phyloP scores from a whole-genome alignment of 73 alveolate species.

The Stentor coeruleus region DNA sequence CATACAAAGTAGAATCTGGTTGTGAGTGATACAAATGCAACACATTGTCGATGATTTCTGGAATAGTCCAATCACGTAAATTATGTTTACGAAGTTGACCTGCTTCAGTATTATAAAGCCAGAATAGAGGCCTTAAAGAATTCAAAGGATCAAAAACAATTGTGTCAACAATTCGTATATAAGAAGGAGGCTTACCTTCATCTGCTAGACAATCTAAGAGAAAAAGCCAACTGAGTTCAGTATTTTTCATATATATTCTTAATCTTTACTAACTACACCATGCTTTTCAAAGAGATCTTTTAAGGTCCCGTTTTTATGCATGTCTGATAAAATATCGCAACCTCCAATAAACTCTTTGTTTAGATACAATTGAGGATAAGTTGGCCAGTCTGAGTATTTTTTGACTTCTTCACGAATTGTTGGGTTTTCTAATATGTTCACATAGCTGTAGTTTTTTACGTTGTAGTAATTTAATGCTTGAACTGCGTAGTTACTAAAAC shows the following conservation, averaged over 20 bases:
- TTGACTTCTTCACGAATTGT: conserved; percentile 56
- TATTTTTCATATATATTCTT: background rate
- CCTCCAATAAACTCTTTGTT: conserved; percentile 81
- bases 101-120: background rate
- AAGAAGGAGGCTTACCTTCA: background rate
- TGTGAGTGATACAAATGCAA: too few relatives aligned
- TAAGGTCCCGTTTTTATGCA: conserved; percentile 57
- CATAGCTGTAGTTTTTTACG: conserved; percentile 28
- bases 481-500: conserved; percentile 71
- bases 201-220: background rate
- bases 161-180: background rate
- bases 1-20: background rate
- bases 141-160: background rate
- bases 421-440: conserved; percentile 53
- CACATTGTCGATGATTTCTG: background rate
- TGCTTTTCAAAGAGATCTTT: conserved; percentile 46
- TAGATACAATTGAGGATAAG: conserved; percentile 76
- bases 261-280: background rate
- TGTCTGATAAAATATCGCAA: conserved; percentile 70
- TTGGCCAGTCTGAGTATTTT: conserved; percentile 84
- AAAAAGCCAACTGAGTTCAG: background rate
- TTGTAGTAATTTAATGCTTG: conserved; percentile 34
- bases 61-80: background rate
- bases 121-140: background rate
- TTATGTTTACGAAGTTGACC: background rate